A percentile compares a stretch with the other conserved stretches of the same genome.
phyloP scores from a whole-genome alignment of 495 filamentous ascomycete genomes.

The Entonaema liquescens region DNA sequence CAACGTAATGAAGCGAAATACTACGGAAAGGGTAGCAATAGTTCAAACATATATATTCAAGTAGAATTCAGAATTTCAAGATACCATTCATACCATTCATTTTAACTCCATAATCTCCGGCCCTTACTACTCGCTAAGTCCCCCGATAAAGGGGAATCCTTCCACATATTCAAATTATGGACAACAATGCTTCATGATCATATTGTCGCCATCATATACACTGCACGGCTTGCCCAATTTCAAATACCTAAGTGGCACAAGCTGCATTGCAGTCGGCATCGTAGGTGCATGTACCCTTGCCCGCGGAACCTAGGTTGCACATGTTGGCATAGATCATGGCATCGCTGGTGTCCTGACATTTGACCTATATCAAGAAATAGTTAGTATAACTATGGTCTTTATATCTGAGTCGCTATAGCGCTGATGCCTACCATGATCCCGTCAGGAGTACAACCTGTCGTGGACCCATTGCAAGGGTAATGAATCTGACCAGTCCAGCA shows the following conservation, averaged over 20 bases:
- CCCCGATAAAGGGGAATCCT: neutral
- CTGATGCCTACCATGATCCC: slow-evolving; percentile 29
- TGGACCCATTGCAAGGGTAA: slow-evolving; percentile 16
- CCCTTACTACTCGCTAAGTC: neutral
- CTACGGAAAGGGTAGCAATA: neutral
- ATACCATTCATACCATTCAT: neutral
- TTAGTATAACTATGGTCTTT: neutral
- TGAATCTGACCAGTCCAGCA: slow-evolving; percentile 33
- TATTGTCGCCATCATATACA: neutral
- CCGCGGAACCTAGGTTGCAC: slow-evolving; percentile 7
- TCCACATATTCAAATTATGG: neutral
- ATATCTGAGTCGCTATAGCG: neutral
- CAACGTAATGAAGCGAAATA: neutral
- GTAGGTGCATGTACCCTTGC: slow-evolving; percentile 16
- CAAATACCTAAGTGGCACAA: neutral
- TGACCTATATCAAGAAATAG: slow-evolving; percentile 12
- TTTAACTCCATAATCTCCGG: neutral
- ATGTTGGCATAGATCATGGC: slow-evolving; percentile 22
- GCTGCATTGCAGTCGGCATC: slow-evolving; percentile 27
- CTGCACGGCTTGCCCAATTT: neutral
- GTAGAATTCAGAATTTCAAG: neutral
- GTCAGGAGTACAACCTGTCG: slow-evolving; percentile 23
- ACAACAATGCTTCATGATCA: neutral
- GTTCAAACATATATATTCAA: neutral
- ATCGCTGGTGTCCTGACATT: slow-evolving; percentile 8